These are phyloP conservation scores for Solanum hybrid DNA, from an alignment of 305 asterid genomes.

Conservation along the genomic window DNA sequence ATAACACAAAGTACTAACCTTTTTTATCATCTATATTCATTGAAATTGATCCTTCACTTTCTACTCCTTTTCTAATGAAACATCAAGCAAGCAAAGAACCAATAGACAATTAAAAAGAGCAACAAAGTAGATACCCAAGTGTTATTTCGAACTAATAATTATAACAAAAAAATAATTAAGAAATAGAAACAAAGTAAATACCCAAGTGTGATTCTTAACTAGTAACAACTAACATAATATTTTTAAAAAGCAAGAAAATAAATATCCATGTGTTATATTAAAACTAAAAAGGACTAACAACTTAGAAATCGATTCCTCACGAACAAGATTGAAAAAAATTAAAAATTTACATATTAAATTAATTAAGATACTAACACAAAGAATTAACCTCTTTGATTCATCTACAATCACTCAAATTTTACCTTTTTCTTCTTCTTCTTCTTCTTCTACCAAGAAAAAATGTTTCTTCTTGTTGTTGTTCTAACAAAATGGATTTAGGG, in stretches of 20 bases:
- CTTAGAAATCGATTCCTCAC: background rate
- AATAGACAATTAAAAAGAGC: no score
- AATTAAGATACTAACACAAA: background rate
- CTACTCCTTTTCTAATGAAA: background rate
- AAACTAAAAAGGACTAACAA: background rate
- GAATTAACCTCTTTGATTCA: background rate
- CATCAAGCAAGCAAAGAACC: background rate
- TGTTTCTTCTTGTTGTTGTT: background rate
- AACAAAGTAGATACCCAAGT: background rate
- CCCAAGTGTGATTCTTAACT: background rate
- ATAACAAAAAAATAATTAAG: no score
- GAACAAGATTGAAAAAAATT: background rate
- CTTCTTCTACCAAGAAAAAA: background rate
- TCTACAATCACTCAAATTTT: background rate
- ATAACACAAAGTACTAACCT: background rate
- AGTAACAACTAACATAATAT: background rate
- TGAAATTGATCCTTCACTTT: background rate
- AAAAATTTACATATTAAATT: no score
- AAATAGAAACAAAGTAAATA: background rate
- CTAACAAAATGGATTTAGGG: background rate
- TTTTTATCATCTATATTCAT: background rate
- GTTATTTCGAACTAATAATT: background rate
- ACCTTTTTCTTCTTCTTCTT: background rate
- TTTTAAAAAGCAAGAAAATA: background rate
- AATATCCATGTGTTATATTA: background rate